Base-by-base conservation (phyloP, 2,329 filamentous ascomycete species). In the Pseudogymnoascus sp. region DNA sequence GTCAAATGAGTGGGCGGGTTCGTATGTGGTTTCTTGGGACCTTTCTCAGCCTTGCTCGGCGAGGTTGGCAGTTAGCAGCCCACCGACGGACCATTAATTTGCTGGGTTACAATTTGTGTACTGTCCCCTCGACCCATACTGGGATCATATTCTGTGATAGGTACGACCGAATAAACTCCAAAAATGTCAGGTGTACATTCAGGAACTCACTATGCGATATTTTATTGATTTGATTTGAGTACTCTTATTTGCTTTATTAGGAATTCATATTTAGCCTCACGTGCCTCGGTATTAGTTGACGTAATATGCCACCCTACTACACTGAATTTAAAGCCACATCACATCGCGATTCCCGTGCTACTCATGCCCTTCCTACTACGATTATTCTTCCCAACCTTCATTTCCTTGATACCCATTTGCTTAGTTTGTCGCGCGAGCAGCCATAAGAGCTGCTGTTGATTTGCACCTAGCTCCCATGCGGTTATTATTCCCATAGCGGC, bases 401-500 rank as follows among this genome's bases (percentile, higher is more conserved):
- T 18, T 60, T 60, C 8, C n/a, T 38, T 28, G 59, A 60, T 60
- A 60, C 59, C 59, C 59, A 60, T 60, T 60, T 60, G 59, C 23
- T 40, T 31, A 14, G 12, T 59, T 59, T 60, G 34, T 38, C 28
- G 7, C 28, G 59, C 37, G 37, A 34, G 34, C 34, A 42, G 34
- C 34, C 37, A 25, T 23, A 8, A n/a, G 59, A 42, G 37, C 59
- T 38, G 59, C 28, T 60, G 12, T 37, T 38, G 1, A 25, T 11
- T 37, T 23, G 12, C 18, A 6, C 37, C 59, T 38, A 23, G 37
- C 59, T 42, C 59, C 21, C 34, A 60, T 60, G 59, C 59, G 18
- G 34, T 38, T 60, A 60, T 60, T 42, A 42, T 42, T 42, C 7
- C 34, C 34, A 60, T 37, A 60, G 37, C 66, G 71, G 71, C 73